A percentile compares a stretch with the other conserved stretches of the same genome.
These are phyloP conservation scores for Bretschneidera sinensis DNA, from an alignment of 345 rosid species.

Conservation along the genomic window DNA sequence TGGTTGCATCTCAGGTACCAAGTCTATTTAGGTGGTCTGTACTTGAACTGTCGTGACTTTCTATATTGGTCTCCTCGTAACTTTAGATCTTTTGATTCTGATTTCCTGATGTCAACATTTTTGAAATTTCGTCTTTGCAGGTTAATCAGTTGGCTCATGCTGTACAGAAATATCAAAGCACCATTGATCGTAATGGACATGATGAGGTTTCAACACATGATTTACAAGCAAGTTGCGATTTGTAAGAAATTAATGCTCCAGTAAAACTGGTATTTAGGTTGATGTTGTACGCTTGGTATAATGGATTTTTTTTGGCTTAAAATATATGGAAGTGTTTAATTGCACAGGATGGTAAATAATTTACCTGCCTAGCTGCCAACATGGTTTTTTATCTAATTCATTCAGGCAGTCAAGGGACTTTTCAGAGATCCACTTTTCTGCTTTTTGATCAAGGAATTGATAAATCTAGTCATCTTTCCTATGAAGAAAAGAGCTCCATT, in stretches of 20 bases:
- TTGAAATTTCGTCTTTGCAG: slow-evolving; percentile 31
- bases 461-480: no score
- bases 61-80: background rate
- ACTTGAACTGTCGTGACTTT: background rate
- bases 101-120: background rate
- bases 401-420: no score
- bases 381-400: no score
- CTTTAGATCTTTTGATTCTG: background rate
- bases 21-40: background rate
- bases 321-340: background rate
- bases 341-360: no score
- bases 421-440: no score
- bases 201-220: slow-evolving; percentile 82
- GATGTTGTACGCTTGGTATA: background rate
- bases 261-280: background rate
- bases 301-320: background rate
- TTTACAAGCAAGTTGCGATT: slow-evolving; percentile 75
- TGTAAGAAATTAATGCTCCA: slow-evolving; percentile 50
- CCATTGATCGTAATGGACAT: slow-evolving; percentile 76
- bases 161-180: slow-evolving; percentile 90
- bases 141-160: slow-evolving; percentile 87
- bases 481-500: no score
- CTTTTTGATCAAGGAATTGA: no score
- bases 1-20: slow-evolving; percentile 88
- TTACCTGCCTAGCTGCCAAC: no score